phyloP scores from a whole-genome alignment of 2,329 filamentous ascomycete species.

The Scytalidium sp. region DNA sequence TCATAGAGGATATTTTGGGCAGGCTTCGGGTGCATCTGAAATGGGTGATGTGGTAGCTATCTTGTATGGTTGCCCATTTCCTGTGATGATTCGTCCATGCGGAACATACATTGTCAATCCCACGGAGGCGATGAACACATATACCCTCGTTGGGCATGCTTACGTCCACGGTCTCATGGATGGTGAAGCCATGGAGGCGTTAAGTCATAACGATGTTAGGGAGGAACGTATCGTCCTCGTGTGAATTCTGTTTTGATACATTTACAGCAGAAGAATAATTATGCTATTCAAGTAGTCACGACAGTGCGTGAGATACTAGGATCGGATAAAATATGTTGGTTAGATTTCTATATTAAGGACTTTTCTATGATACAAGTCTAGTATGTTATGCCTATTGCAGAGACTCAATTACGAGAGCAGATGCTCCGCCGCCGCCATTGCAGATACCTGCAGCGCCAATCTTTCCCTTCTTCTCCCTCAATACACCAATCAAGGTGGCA shows the following conservation, averaged over 20 bases:
- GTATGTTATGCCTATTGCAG: constrained; percentile 19
- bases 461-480: constrained; percentile 89
- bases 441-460: constrained; percentile 93
- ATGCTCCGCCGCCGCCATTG: constrained; percentile 96
- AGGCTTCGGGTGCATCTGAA: too few relatives aligned
- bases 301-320: too few relatives aligned
- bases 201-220: too few relatives aligned
- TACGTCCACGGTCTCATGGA: constrained; percentile 23
- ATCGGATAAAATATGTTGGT: not conserved
- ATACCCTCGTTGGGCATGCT: constrained; percentile 21
- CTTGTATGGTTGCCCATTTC: too few relatives aligned
- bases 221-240: too few relatives aligned
- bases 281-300: not conserved
- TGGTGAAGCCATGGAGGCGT: constrained; percentile 10
- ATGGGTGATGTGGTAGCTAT: too few relatives aligned
- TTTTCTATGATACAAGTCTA: not conserved
- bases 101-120: too few relatives aligned
- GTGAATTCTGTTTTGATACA: too few relatives aligned
- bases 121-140: not conserved
- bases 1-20: too few relatives aligned
- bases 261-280: not conserved
- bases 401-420: constrained; percentile 83
- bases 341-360: not conserved
- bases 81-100: too few relatives aligned
- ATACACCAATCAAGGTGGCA: constrained; percentile 82